Percentiles rank a stretch among this genome's conserved stretches.
These are phyloP conservation scores for Neurospora sp. DNA, from an alignment of 495 filamentous ascomycete genomes.

Conservation along the genomic window DNA sequence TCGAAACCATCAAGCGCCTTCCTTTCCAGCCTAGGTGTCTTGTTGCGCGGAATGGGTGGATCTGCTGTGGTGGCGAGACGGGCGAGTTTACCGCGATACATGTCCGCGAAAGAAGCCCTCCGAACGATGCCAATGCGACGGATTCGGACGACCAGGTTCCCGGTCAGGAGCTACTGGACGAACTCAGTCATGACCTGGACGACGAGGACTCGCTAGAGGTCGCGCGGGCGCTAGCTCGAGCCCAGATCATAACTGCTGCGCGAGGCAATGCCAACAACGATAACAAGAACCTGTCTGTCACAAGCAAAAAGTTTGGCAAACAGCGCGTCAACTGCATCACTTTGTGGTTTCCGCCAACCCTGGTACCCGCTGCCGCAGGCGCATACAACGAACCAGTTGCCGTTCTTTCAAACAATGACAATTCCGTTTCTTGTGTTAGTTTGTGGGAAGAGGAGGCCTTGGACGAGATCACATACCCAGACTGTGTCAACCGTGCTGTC, in stretches of 20 bases:
- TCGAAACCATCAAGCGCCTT: constrained; percentile 65
- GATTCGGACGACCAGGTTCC: constrained; percentile 52
- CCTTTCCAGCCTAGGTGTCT: constrained; percentile 79
- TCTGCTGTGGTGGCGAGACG: constrained; percentile 77
- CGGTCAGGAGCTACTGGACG: constrained; percentile 21
- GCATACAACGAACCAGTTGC: constrained; percentile 37
- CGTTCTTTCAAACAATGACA: constrained; percentile 71
- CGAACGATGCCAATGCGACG: constrained; percentile 22
- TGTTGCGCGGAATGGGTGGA: constrained; percentile 72
- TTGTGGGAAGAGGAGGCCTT: constrained; percentile 43
- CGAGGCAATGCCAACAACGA: constrained; percentile 6
- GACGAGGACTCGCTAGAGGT: background rate
- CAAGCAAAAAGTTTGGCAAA: constrained; percentile 32
- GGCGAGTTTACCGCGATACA: constrained; percentile 78
- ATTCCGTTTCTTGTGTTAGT: constrained; percentile 68
- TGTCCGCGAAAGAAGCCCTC: constrained; percentile 31
- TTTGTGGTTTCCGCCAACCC: constrained; percentile 36
- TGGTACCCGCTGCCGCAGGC: constrained; percentile 11
- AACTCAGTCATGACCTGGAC: constrained; percentile 31
- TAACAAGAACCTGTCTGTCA: constrained; percentile 25
- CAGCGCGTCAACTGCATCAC: constrained; percentile 48
- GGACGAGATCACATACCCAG: constrained; percentile 58
- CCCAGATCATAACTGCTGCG: constrained; percentile 9
- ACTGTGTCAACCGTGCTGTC: constrained; percentile 82
- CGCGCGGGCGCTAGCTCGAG: constrained; percentile 9